These are phyloP conservation scores for Bretschneidera sinensis DNA, from an alignment of 345 rosid species.

Conservation along the genomic window DNA sequence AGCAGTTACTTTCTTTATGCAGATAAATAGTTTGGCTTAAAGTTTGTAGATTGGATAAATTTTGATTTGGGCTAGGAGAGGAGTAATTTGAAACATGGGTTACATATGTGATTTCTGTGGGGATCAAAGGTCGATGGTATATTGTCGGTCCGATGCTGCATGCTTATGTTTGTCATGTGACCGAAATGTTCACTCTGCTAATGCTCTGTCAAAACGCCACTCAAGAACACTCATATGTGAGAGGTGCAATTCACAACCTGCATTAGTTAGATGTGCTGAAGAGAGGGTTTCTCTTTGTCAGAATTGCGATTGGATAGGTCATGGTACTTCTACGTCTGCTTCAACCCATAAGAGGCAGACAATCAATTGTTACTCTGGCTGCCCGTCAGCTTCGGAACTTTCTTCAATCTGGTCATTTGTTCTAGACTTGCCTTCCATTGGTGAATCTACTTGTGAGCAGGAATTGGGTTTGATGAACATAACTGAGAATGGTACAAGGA, in stretches of 20 bases:
- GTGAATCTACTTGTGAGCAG: conserved; percentile 65
- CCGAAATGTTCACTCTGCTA: conserved; percentile 88
- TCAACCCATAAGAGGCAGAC: conserved; percentile 70
- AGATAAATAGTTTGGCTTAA: conserved; percentile 8
- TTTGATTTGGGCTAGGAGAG: conserved; percentile 11
- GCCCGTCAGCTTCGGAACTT: conserved; percentile 86
- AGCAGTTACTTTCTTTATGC: conserved; percentile 14
- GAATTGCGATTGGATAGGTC: conserved; percentile 87
- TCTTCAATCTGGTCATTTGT: conserved; percentile 88
- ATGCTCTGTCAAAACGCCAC: conserved; percentile 87
- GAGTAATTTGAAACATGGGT: conserved; percentile 50
- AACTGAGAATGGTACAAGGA: conserved; percentile 34
- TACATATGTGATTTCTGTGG: conserved; percentile 91
- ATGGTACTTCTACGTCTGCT: conserved; percentile 46
- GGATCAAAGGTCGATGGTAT: conserved; percentile 84
- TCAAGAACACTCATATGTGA: conserved; percentile 84
- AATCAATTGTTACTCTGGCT: conserved; percentile 76
- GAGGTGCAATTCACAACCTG: conserved; percentile 85
- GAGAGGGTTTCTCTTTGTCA: conserved; percentile 92
- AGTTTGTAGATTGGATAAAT: background rate
- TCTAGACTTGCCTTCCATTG: conserved; percentile 40
- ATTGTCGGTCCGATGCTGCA: conserved; percentile 94
- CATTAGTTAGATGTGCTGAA: conserved; percentile 68
- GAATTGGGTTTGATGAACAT: conserved; percentile 88
- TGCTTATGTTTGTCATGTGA: conserved; percentile 95